Evolutionary conservation across 2,329 filamentous ascomycete species (phyloP).

Genomic region (Phoma herbarum): DNA sequence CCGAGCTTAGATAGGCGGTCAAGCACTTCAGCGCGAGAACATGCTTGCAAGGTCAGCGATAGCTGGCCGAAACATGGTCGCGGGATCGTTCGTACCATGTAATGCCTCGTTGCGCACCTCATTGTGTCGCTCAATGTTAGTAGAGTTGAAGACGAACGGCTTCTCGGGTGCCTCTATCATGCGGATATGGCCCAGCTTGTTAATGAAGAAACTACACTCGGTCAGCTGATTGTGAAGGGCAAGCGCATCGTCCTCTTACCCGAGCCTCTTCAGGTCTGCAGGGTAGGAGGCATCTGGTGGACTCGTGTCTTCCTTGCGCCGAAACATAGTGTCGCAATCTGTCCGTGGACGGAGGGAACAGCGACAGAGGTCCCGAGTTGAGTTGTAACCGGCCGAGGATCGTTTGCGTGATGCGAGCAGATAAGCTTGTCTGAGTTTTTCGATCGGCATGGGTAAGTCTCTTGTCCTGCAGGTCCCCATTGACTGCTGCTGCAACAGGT

Average conservation of each 20-base stretch:
- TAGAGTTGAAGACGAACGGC: constrained; percentile 78
- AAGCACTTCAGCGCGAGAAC: constrained; percentile 68
- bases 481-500: constrained; percentile 25
- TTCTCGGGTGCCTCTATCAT: constrained; percentile 71
- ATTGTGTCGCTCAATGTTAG: constrained; percentile 79
- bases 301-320: constrained; percentile 71
- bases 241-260: constrained; percentile 61
- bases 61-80: neutral
- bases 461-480: constrained; percentile 9
- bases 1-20: constrained; percentile 69
- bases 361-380: neutral
- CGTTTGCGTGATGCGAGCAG: neutral
- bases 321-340: constrained; percentile 71
- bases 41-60: constrained; percentile 58
- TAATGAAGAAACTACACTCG: constrained; percentile 75
- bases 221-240: neutral
- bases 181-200: constrained; percentile 76
- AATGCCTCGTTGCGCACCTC: constrained; percentile 73
- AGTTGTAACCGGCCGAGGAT: neutral
- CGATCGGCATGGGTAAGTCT: neutral
- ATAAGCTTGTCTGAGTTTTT: neutral
- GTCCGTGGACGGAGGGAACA: neutral
- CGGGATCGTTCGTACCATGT: constrained; percentile 64
- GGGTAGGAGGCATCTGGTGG: constrained; percentile 73
- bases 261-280: constrained; percentile 72